A percentile compares a stretch with the other conserved stretches of the same genome.
These are phyloP conservation scores for Limnomonas spitsbergensis DNA, from an alignment of 139 green algal species.

Conservation along the genomic window DNA sequence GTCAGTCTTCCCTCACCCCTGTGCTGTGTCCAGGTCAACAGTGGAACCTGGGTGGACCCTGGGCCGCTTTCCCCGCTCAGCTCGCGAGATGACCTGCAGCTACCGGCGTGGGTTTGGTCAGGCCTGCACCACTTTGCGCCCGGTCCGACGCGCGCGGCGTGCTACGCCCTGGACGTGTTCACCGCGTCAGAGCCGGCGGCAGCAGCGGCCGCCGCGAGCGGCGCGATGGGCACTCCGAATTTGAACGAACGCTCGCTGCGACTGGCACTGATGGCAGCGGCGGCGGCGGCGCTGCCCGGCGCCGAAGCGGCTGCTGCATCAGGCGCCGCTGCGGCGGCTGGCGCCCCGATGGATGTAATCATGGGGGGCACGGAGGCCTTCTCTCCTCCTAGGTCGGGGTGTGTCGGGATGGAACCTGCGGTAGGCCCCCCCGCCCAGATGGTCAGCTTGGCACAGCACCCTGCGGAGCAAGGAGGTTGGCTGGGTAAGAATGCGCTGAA, in stretches of 20 bases:
- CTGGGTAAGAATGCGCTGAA: neutral
- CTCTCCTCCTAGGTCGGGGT: neutral
- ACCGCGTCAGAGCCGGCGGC: neutral
- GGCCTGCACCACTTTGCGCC: slow-evolving; percentile 10
- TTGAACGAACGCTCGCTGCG: neutral
- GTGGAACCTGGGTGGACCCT: neutral
- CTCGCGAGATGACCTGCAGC: neutral
- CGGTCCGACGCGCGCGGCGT: neutral
- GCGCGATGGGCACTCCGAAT: neutral
- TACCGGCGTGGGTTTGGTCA: slow-evolving; percentile 7
- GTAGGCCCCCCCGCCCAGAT: too few relatives aligned
- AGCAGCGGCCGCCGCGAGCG: neutral
- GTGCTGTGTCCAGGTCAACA: neutral
- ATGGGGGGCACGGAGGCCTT: neutral
- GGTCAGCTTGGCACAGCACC: neutral
- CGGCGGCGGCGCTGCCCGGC: neutral
- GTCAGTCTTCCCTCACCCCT: too few relatives aligned
- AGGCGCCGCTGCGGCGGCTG: neutral
- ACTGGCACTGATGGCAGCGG: neutral
- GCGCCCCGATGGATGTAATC: neutral
- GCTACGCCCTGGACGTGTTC: neutral
- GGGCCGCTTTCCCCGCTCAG: neutral
- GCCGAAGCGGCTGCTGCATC: neutral
- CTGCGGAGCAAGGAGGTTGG: neutral
- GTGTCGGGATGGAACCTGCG: too few relatives aligned